A percentile compares a stretch with the other conserved stretches of the same genome.
phyloP scores from a whole-genome alignment of 2,329 filamentous ascomycete species.

The Fusarium sp. region DNA sequence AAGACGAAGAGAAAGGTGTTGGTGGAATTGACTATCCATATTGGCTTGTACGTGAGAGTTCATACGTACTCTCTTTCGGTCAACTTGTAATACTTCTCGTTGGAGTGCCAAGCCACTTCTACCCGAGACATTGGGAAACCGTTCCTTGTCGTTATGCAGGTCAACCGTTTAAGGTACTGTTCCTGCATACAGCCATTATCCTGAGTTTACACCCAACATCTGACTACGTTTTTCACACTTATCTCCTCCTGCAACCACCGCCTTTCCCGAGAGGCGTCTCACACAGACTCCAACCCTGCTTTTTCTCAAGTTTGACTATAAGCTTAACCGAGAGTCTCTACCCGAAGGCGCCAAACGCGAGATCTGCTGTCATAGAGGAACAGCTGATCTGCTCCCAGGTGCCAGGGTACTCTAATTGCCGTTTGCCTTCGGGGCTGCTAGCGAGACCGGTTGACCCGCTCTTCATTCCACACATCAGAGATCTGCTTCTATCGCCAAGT shows the following conservation, averaged over 20 bases:
- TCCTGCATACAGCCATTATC: background rate
- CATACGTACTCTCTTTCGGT: background rate
- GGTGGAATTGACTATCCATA: background rate
- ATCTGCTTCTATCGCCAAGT: background rate
- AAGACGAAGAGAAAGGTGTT: background rate
- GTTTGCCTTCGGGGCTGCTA: background rate
- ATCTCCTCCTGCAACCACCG: background rate
- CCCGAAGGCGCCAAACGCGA: constrained; percentile 2
- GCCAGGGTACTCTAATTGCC: background rate
- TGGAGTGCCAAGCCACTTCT: background rate
- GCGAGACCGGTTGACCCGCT: background rate
- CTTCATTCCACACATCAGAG: constrained; percentile 3
- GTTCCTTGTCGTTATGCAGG: background rate
- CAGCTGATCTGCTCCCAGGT: background rate
- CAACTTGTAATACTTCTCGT: background rate
- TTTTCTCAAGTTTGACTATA: background rate
- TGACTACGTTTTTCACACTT: too few relatives aligned
- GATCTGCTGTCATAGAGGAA: background rate
- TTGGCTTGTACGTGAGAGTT: background rate
- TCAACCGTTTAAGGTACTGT: background rate
- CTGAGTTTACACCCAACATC: too few relatives aligned
- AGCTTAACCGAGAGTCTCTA: background rate
- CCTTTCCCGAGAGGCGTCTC: background rate
- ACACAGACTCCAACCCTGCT: background rate
- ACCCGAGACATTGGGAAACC: background rate